Conservation (phyloP, 306 rosid genomes). For the Quercus mongolica region DNA sequence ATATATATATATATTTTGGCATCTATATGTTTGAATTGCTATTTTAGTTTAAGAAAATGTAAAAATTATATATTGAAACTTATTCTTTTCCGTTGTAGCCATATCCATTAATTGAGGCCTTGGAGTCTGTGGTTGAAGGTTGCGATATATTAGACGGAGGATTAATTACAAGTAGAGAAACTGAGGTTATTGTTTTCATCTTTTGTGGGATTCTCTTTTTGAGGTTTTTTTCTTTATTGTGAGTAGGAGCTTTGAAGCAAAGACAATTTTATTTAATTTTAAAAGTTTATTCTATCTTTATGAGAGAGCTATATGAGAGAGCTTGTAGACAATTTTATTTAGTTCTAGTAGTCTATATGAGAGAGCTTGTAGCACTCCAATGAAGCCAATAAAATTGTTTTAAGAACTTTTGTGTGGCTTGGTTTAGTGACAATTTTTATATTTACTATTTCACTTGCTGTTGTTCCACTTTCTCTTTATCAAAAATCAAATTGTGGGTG, state of each 20-base stretch:
- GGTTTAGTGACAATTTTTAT: too few species aligned
- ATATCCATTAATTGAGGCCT: constrained; percentile 70
- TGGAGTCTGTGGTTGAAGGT: constrained; percentile 78
- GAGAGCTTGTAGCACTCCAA: too few species aligned
- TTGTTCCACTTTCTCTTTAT: too few species aligned
- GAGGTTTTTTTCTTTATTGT: background rate
- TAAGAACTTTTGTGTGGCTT: too few species aligned
- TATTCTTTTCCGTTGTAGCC: constrained; percentile 55
- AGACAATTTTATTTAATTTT: too few species aligned
- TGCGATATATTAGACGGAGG: constrained; percentile 52
- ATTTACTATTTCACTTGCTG: too few species aligned
- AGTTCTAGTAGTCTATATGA: too few species aligned
- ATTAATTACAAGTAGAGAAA: constrained; percentile 57
- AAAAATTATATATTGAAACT: constrained; percentile 6
- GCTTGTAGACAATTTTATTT: too few species aligned
- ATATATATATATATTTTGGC: background rate
- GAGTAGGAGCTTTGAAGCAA: background rate
- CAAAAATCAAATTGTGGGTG: too few species aligned
- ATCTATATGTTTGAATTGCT: background rate
- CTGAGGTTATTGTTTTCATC: constrained; percentile 48
- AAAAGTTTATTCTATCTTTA: background rate
- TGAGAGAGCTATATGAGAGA: too few species aligned
- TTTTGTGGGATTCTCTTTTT: background rate
- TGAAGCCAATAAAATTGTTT: too few species aligned
- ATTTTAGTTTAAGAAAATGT: constrained; percentile 10